Percentiles rank a stretch among this genome's conserved stretches.
Evolutionary conservation across 129 eudicot genomes (phyloP).

Genomic region (Sambucus nigra): DNA sequence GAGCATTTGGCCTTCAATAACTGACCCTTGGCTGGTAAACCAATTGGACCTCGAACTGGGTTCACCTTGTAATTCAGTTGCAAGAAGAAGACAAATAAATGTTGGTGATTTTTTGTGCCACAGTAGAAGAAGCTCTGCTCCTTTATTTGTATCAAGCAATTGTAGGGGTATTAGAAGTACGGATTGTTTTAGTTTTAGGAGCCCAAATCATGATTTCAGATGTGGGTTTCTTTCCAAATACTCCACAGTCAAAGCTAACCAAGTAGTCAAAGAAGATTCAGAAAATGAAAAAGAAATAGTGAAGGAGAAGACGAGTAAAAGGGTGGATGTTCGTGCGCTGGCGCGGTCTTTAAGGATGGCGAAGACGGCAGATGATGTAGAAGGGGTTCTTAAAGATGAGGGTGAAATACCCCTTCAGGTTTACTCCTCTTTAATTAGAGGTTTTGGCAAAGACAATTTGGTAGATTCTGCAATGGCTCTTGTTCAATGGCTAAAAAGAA

Average conservation of each 20-base stretch:
- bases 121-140: constrained; percentile 18
- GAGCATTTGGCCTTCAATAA: constrained; percentile 22
- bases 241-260: constrained; percentile 16
- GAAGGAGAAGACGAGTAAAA: constrained; percentile 15
- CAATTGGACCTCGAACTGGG: constrained; percentile 23
- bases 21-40: constrained; percentile 16
- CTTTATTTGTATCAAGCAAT: constrained; percentile 9
- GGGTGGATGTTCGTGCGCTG: constrained; percentile 51
- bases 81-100: constrained; percentile 15
- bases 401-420: constrained; percentile 68
- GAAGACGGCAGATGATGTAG: constrained; percentile 63
- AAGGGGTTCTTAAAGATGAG: constrained; percentile 47
- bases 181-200: constrained; percentile 8
- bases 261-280: constrained; percentile 19
- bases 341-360: constrained; percentile 44
- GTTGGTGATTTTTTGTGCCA: constrained; percentile 1
- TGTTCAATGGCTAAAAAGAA: constrained; percentile 65
- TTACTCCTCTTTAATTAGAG: constrained; percentile 52
- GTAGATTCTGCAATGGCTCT: constrained; percentile 61
- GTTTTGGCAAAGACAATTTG: constrained; percentile 66
- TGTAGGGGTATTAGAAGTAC: constrained; percentile 17
- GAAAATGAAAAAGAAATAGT: constrained; percentile 12
- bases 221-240: constrained; percentile 18
- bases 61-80: constrained; percentile 13
- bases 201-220: constrained; percentile 15